Conservation (phyloP, 495 filamentous ascomycete genomes). For the Paragyromitra xinjiangensis region DNA sequence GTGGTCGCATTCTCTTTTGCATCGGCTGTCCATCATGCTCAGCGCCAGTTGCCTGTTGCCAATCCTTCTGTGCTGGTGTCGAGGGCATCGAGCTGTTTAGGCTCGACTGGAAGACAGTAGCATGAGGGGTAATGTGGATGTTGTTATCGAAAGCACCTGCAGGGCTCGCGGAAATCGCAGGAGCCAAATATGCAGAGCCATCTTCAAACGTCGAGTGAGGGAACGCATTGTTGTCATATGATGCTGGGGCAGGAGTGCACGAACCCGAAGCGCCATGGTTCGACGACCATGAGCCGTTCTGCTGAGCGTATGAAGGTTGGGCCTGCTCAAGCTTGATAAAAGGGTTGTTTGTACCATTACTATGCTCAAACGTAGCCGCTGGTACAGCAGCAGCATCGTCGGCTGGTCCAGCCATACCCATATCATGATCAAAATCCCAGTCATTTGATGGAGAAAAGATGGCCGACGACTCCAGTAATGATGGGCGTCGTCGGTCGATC, state of each 20-base stretch:
- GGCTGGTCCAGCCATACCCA: constrained; percentile 65
- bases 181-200: constrained; percentile 56
- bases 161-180: constrained; percentile 52
- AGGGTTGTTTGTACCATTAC: constrained; percentile 62
- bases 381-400: constrained; percentile 56
- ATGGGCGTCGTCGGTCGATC: constrained; percentile 71
- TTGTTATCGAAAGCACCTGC: constrained; percentile 57
- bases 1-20: constrained; percentile 73
- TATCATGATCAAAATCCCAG: constrained; percentile 65
- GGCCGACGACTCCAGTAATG: constrained; percentile 75
- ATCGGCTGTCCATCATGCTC: constrained; percentile 70
- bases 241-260: constrained; percentile 60
- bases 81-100: constrained; percentile 53
- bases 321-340: constrained; percentile 61
- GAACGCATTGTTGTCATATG: constrained; percentile 58
- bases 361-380: constrained; percentile 60
- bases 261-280: constrained; percentile 59
- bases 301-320: constrained; percentile 62
- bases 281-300: constrained; percentile 58
- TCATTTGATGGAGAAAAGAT: constrained; percentile 72
- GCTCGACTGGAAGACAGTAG: constrained; percentile 62
- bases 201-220: constrained; percentile 59
- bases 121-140: constrained; percentile 62
- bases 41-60: constrained; percentile 67
- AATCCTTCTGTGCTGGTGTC: constrained; percentile 63